Evolutionary conservation across 257 asterid species (phyloP).

Genomic region (Plantago major): DNA sequence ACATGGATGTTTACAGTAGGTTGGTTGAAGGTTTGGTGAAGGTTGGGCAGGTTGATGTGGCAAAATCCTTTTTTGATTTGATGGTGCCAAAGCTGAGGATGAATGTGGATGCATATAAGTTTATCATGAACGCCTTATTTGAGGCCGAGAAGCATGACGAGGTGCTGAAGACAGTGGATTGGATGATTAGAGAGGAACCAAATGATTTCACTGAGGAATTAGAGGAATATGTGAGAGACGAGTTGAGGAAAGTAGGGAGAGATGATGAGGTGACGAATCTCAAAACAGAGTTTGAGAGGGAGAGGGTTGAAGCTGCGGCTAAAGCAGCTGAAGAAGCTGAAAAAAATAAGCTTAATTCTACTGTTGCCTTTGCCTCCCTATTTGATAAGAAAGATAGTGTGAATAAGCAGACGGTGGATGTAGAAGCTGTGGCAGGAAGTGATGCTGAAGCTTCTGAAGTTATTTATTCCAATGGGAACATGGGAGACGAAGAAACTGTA

Average conservation of each 20-base stretch:
- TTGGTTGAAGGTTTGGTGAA: slow-evolving; percentile 73
- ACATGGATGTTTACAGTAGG: slow-evolving; percentile 60
- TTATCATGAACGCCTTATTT: slow-evolving; percentile 63
- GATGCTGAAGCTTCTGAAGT: slow-evolving; percentile 22
- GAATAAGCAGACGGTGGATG: slow-evolving; percentile 30
- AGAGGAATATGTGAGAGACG: slow-evolving; percentile 66
- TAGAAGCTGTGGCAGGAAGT: slow-evolving; percentile 24
- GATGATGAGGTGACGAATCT: slow-evolving; percentile 72
- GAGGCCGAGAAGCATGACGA: slow-evolving; percentile 65
- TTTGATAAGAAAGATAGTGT: slow-evolving; percentile 38
- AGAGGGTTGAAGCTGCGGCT: slow-evolving; percentile 72
- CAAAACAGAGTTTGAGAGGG: slow-evolving; percentile 52
- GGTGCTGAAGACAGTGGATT: slow-evolving; percentile 63
- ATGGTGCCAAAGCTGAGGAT: slow-evolving; percentile 83
- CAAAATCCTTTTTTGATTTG: slow-evolving; percentile 71
- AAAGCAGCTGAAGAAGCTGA: slow-evolving; percentile 77
- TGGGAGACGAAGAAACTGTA: slow-evolving; percentile 28
- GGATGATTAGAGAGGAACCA: slow-evolving; percentile 78
- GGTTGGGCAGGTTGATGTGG: slow-evolving; percentile 75
- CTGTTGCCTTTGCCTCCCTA: slow-evolving; percentile 61
- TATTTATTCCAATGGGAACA: slow-evolving; percentile 17
- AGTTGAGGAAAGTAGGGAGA: slow-evolving; percentile 58
- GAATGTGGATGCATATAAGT: slow-evolving; percentile 72
- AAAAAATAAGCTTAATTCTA: slow-evolving; percentile 63
- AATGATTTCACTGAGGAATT: slow-evolving; percentile 70